Evolutionary conservation across 257 asterid species (phyloP).

Genomic region (Ocimum tenuiflorum): DNA sequence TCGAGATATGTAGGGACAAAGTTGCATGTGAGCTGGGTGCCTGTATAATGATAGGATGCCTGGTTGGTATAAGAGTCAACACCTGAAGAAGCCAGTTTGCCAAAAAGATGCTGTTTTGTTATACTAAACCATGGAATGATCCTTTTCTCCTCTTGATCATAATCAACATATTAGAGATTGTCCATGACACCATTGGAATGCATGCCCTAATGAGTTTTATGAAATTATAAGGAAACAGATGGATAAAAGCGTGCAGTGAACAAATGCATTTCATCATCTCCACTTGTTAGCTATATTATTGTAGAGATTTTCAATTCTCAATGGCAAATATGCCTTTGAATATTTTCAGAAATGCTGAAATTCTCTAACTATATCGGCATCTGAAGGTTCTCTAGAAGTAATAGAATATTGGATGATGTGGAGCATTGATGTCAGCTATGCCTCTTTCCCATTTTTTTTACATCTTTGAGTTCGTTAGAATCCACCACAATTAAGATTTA

Average conservation of each 20-base stretch:
- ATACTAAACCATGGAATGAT: constrained; percentile 6
- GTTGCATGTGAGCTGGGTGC: constrained; percentile 5
- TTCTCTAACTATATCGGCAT: neutral
- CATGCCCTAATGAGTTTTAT: neutral
- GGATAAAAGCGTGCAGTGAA: constrained; percentile 1
- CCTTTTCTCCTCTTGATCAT: neutral
- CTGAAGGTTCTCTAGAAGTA: constrained; percentile 11
- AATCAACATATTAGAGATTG: neutral
- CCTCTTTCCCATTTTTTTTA: neutral
- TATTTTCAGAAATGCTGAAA: constrained; percentile 1
- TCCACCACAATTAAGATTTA: neutral
- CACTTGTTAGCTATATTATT: neutral
- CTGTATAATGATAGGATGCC: neutral
- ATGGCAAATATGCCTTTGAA: neutral
- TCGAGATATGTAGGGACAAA: neutral
- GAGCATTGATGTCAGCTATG: constrained; percentile 2
- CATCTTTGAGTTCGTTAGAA: neutral
- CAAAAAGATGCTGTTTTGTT: constrained; percentile 1
- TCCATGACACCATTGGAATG: neutral
- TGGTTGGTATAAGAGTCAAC: constrained; percentile 1
- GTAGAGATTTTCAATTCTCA: neutral
- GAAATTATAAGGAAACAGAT: neutral
- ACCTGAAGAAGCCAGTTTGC: neutral
- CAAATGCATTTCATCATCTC: neutral
- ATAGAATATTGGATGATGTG: neutral